A percentile compares a stretch with the other conserved stretches of the same genome.
phyloP scores from a whole-genome alignment of 192 early-diverging fungal species.

The Hyaloraphidium curvatum region DNA sequence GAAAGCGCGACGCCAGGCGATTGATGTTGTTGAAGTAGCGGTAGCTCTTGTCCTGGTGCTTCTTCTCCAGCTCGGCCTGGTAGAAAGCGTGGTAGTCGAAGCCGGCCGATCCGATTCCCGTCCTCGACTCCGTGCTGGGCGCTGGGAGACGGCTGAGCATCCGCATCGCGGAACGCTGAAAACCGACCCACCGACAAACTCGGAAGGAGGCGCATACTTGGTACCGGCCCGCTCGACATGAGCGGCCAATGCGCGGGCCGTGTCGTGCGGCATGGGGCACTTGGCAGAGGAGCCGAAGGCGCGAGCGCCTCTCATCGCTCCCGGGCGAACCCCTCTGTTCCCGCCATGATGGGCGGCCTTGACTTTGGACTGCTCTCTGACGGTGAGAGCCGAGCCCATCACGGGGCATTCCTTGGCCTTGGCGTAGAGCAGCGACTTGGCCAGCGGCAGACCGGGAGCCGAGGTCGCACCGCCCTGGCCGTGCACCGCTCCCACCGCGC shows the following conservation, averaged over 20 bases:
- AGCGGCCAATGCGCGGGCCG: constrained; percentile 5
- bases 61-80: constrained; percentile 71
- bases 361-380: constrained; percentile 18
- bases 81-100: constrained; percentile 91
- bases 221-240: not conserved
- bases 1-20: constrained; percentile 77
- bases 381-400: constrained; percentile 53
- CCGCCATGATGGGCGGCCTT: constrained; percentile 12
- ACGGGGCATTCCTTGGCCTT: constrained; percentile 52
- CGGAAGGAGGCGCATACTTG: constrained; percentile 2
- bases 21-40: constrained; percentile 99
- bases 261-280: constrained; percentile 7
- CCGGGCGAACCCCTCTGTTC: constrained; percentile 3
- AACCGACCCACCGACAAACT: not conserved
- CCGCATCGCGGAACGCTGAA: not conserved
- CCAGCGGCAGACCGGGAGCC: constrained; percentile 10
- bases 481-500: constrained; percentile 4
- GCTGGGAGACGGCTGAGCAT: constrained; percentile 1
- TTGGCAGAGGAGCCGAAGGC: constrained; percentile 11
- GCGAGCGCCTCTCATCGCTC: constrained; percentile 4
- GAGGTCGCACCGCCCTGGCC: constrained; percentile 9
- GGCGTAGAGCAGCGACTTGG: constrained; percentile 27
- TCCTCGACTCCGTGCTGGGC: constrained; percentile 10
- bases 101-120: not conserved
- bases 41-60: constrained; percentile 91